Conservation (phyloP, 345 rosid genomes). For the Arabidopsis thaliana region DNA sequence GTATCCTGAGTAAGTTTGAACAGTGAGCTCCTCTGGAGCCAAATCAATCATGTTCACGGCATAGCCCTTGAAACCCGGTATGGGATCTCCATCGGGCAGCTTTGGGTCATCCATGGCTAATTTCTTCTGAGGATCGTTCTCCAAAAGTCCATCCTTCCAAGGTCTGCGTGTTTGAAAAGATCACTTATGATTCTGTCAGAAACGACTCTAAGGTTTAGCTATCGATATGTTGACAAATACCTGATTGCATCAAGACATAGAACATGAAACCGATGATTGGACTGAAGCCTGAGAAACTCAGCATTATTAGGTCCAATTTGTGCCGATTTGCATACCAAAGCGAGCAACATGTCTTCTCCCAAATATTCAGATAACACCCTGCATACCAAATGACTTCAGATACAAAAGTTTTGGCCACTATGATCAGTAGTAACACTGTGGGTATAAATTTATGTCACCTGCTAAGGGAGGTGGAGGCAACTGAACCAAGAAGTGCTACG, state of each 20-base stretch:
- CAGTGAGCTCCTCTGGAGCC: constrained; percentile 31
- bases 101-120: constrained; percentile 54
- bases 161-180: constrained; percentile 36
- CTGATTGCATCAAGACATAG: constrained; percentile 59
- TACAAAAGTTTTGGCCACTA: background rate
- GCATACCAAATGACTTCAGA: constrained; percentile 6
- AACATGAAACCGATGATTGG: constrained; percentile 58
- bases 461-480: constrained; percentile 54
- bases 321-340: constrained; percentile 63
- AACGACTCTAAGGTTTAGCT: background rate
- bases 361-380: constrained; percentile 67
- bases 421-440: background rate
- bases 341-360: constrained; percentile 74
- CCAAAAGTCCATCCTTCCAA: constrained; percentile 39
- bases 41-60: constrained; percentile 69
- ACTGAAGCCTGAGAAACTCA: constrained; percentile 51
- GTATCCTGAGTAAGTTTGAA: constrained; percentile 42
- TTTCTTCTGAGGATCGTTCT: constrained; percentile 50
- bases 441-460: constrained; percentile 42
- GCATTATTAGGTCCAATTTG: constrained; percentile 43
- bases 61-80: constrained; percentile 65
- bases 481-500: constrained; percentile 67
- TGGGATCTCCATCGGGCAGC: constrained; percentile 45
- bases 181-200: background rate
- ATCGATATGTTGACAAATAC: constrained; percentile 37